phyloP scores from a whole-genome alignment of 768 basidiomycete species.

The Suillus placidus region DNA sequence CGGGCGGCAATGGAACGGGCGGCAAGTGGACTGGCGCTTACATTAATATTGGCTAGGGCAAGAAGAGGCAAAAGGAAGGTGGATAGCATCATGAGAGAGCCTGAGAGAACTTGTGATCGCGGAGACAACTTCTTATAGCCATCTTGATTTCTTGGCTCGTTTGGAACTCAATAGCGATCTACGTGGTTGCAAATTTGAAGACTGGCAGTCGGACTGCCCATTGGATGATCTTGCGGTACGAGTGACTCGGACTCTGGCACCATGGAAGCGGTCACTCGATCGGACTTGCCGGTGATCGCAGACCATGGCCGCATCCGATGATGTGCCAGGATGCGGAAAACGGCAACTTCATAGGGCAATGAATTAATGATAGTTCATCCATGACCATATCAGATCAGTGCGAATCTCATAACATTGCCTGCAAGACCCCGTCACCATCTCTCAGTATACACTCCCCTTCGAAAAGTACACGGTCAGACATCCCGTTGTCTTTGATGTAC shows the following conservation, averaged over 20 bases:
- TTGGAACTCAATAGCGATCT: neutral
- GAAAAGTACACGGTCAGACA: constrained; percentile 71
- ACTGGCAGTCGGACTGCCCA: too few species aligned
- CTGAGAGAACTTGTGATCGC: too few species aligned
- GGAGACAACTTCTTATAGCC: neutral
- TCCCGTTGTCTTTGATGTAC: constrained; percentile 66
- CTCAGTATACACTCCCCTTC: constrained; percentile 85
- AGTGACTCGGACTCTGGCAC: neutral
- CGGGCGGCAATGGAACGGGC: neutral
- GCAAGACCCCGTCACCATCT: constrained; percentile 63
- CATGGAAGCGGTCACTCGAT: constrained; percentile 9
- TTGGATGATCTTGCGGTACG: neutral
- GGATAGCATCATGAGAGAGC: constrained; percentile 1
- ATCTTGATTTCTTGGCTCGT: neutral
- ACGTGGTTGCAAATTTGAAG: neutral
- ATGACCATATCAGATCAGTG: neutral
- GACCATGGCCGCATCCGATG: too few species aligned
- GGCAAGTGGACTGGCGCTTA: neutral
- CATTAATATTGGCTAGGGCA: neutral
- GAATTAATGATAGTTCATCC: too few species aligned
- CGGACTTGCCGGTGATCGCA: neutral
- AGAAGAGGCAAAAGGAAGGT: constrained; percentile 1
- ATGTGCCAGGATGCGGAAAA: neutral
- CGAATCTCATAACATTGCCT: constrained; percentile 21
- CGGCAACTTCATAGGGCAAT: neutral